phyloP scores from a whole-genome alignment of 805 yeast species.

The Pichia deserticola region DNA sequence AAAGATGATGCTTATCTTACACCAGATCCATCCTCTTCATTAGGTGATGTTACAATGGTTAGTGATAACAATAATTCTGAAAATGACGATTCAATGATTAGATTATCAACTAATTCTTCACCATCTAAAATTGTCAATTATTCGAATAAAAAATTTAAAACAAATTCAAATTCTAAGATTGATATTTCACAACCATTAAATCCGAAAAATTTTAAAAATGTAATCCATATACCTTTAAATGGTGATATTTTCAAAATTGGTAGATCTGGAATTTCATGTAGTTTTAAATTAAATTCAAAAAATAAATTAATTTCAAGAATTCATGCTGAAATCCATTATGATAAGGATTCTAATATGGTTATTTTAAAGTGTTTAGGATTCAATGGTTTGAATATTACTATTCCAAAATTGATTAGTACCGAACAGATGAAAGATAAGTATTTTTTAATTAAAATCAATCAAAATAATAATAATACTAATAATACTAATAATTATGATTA shows the following conservation, averaged over 20 bases:
- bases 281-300: constrained; percentile 38
- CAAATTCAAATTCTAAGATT: background rate
- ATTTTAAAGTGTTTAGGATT: constrained; percentile 67
- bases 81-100: background rate
- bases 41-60: constrained; percentile 27
- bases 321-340: constrained; percentile 49
- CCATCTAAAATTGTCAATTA: background rate
- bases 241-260: constrained; percentile 46
- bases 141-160: background rate
- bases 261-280: constrained; percentile 58
- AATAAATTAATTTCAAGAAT: constrained; percentile 59
- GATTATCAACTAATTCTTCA: background rate
- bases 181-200: constrained; percentile 7
- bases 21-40: constrained; percentile 62
- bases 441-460: constrained; percentile 14
- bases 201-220: constrained; percentile 8
- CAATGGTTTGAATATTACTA: constrained; percentile 66
- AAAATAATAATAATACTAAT: background rate
- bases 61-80: background rate
- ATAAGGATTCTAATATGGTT: constrained; percentile 33
- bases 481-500: no score
- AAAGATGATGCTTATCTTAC: constrained; percentile 44
- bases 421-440: constrained; percentile 12
- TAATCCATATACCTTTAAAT: constrained; percentile 29
- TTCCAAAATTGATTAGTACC: constrained; percentile 42